Evolutionary conservation across 345 rosid species (phyloP).

Genomic region (Heritiera fomes): DNA sequence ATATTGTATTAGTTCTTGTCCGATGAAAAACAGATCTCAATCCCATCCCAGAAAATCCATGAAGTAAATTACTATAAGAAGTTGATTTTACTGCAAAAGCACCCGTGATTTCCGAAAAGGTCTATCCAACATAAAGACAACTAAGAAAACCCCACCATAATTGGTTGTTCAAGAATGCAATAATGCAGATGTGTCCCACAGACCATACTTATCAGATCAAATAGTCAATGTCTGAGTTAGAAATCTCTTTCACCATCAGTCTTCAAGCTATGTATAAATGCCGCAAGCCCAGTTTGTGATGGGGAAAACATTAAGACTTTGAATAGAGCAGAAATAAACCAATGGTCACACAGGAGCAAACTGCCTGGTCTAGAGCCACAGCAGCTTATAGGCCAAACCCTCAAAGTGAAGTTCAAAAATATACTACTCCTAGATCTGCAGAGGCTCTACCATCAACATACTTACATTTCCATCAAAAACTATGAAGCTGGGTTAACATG

Average conservation of each 20-base stretch:
- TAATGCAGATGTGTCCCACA: conserved; percentile 27
- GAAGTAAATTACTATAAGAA: conserved; percentile 9
- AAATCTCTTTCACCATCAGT: conserved; percentile 12
- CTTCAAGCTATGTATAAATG: conserved; percentile 16
- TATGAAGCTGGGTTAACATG: conserved; percentile 91
- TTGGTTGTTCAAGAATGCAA: conserved; percentile 32
- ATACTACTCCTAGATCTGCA: conserved; percentile 24
- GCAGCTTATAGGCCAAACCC: conserved; percentile 5
- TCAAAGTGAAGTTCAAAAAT: neutral
- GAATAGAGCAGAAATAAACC: neutral
- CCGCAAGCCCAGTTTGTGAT: neutral
- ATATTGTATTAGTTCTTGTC: neutral
- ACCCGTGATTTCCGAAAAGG: conserved; percentile 13
- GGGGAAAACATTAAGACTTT: neutral
- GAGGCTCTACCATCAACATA: conserved; percentile 15
- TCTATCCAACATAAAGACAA: conserved; percentile 24
- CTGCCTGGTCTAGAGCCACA: conserved; percentile 7
- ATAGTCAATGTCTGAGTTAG: conserved; percentile 10
- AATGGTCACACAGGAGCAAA: neutral
- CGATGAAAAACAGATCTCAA: neutral
- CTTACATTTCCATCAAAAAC: conserved; percentile 59
- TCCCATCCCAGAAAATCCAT: neutral
- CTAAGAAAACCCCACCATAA: conserved; percentile 41
- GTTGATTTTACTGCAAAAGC: conserved; percentile 25
- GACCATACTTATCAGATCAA: conserved; percentile 3